phyloP scores from a whole-genome alignment of 352 stramenopile species.

The Phytophthora palmivora region DNA sequence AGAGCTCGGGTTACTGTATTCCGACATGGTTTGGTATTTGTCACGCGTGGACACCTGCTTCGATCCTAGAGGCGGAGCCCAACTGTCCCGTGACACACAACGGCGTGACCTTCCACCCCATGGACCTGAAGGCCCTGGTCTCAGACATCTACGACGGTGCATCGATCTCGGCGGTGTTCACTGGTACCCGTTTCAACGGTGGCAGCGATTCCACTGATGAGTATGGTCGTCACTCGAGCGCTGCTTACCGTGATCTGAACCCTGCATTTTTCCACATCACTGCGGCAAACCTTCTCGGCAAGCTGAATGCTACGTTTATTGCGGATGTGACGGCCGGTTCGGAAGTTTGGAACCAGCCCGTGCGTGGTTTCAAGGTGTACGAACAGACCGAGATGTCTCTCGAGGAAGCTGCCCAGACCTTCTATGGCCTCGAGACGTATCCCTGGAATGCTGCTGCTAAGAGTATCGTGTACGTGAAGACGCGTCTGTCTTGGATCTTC shows the following conservation, averaged over 20 bases:
- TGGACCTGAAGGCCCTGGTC: constrained; percentile 45
- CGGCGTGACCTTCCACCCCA: constrained; percentile 42
- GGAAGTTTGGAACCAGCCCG: constrained; percentile 59
- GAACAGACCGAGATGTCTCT: constrained; percentile 30
- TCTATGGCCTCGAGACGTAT: constrained; percentile 39
- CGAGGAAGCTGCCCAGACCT: constrained; percentile 28
- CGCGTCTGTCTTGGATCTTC: constrained; percentile 43
- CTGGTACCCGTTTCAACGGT: constrained; percentile 36
- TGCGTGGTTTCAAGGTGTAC: constrained; percentile 44
- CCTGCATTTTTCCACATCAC: constrained; percentile 47
- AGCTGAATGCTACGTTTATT: constrained; percentile 44
- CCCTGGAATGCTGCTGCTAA: constrained; percentile 42
- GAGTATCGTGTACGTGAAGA: constrained; percentile 43
- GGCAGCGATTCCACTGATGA: constrained; percentile 28
- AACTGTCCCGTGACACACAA: constrained; percentile 39
- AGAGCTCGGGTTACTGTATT: constrained; percentile 40
- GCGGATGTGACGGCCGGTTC: constrained; percentile 34
- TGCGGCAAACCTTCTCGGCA: constrained; percentile 43
- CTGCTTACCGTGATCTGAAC: constrained; percentile 43
- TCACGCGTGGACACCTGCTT: constrained; percentile 40
- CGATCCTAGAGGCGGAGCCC: constrained; percentile 39
- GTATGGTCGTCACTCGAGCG: constrained; percentile 39
- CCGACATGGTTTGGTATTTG: constrained; percentile 42
- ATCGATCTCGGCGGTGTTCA: constrained; percentile 31
- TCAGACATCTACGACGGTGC: constrained; percentile 35